Evolutionary conservation across 2,329 filamentous ascomycete species (phyloP).

Genomic region (Ophiostoma novo-ulmi): DNA sequence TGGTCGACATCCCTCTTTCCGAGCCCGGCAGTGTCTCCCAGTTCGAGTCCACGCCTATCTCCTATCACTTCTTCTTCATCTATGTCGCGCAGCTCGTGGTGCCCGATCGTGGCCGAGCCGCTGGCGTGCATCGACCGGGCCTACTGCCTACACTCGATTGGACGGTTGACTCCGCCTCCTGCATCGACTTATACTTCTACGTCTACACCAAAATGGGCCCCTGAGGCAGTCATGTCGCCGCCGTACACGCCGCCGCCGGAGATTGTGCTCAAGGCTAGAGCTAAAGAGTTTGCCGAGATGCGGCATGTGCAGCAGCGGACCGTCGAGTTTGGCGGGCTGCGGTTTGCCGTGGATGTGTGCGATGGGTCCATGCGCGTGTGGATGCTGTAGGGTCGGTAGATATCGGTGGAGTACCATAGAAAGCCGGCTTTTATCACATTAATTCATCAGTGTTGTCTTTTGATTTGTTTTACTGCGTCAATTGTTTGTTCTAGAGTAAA

Average conservation of each 20-base stretch:
- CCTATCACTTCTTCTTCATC: neutral
- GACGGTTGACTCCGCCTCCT: neutral
- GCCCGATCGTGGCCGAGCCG: conserved; percentile 22
- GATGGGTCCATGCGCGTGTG: conserved; percentile 21
- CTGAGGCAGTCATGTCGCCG: conserved; percentile 15
- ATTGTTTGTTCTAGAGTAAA: neutral
- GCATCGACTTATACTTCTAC: neutral
- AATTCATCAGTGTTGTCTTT: too few relatives aligned
- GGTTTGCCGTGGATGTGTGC: conserved; percentile 25
- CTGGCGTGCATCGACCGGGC: conserved; percentile 22
- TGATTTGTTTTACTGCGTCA: neutral
- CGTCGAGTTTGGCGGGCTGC: conserved; percentile 17
- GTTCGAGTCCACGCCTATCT: neutral
- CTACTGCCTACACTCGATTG: conserved; percentile 21
- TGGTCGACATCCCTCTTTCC: neutral
- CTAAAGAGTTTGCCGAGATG: conserved; percentile 16
- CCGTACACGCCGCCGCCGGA: conserved; percentile 12
- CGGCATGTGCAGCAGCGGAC: conserved; percentile 15
- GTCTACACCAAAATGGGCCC: neutral
- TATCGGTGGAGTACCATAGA: neutral
- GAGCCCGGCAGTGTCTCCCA: neutral
- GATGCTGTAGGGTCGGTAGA: conserved; percentile 16
- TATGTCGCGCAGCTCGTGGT: conserved; percentile 10
- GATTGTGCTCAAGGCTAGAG: neutral
- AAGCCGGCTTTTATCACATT: neutral